A percentile compares a stretch with the other conserved stretches of the same genome.
Conservation (phyloP, 768 basidiomycete genomes). For the Gloeopeniophorella convolvens region DNA sequence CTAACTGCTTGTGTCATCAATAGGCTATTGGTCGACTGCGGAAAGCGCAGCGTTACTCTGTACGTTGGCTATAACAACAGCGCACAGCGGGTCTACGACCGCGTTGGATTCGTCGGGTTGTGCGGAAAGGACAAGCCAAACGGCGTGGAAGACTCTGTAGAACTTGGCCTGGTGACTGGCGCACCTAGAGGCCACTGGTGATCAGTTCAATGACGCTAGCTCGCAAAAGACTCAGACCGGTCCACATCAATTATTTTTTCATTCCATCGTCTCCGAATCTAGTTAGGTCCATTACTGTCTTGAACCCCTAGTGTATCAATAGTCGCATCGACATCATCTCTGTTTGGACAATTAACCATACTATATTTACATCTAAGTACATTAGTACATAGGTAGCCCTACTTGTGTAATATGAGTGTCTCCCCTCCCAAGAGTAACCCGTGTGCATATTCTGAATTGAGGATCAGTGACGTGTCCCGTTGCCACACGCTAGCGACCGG, state of each 20-base stretch:
- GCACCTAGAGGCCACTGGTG: constrained; percentile 49
- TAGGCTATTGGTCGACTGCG: constrained; percentile 38
- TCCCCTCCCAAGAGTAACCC: background rate
- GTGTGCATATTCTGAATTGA: too few species aligned
- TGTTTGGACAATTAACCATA: too few species aligned
- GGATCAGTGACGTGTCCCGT: too few species aligned
- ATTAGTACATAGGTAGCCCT: background rate
- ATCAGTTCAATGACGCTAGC: constrained; percentile 9
- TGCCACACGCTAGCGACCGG: background rate
- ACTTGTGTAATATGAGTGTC: background rate
- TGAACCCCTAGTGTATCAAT: constrained; percentile 8
- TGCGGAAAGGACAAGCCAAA: constrained; percentile 33
- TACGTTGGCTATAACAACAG: constrained; percentile 49
- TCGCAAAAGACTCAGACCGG: background rate
- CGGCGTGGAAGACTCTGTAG: constrained; percentile 43
- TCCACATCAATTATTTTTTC: constrained; percentile 1
- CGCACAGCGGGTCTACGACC: constrained; percentile 46
- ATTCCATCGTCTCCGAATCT: background rate
- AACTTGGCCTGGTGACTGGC: constrained; percentile 44
- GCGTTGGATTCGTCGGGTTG: constrained; percentile 46
- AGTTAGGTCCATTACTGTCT: background rate
- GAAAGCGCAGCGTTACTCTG: constrained; percentile 44
- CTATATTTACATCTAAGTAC: background rate
- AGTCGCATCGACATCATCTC: constrained; percentile 1
- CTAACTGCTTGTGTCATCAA: constrained; percentile 5